phyloP scores from a whole-genome alignment of 495 filamentous ascomycete genomes.

The Bacidia gigantensis region DNA sequence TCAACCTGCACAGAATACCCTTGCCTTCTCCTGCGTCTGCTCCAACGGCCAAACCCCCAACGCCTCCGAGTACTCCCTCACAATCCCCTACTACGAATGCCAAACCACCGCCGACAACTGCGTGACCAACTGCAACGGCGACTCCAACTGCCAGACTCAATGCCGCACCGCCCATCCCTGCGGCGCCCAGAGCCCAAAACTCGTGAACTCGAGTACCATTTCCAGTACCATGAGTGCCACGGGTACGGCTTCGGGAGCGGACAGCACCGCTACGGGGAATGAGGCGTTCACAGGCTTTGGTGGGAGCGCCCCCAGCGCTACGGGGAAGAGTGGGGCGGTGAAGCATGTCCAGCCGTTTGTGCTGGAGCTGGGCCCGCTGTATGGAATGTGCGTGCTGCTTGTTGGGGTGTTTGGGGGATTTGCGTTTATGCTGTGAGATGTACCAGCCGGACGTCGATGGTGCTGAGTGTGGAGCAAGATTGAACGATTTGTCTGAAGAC shows the following conservation, averaged over 20 bases:
- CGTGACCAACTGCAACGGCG: slow-evolving; percentile 40
- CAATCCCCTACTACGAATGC: slow-evolving; percentile 77
- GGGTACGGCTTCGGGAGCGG: slow-evolving; percentile 21
- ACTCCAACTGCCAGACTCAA: slow-evolving; percentile 44
- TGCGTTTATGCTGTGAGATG: slow-evolving; percentile 42
- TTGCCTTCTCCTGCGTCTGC: slow-evolving; percentile 65
- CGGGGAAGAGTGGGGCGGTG: slow-evolving; percentile 21
- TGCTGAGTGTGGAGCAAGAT: too few species aligned
- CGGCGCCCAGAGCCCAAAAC: slow-evolving; percentile 57
- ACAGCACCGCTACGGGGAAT: slow-evolving; percentile 19
- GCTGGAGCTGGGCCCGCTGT: slow-evolving; percentile 40
- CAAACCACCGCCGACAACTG: slow-evolving; percentile 58
- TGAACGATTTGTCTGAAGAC: too few species aligned
- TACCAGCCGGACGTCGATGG: too few species aligned
- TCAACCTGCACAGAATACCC: slow-evolving; percentile 29
- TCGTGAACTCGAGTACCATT: slow-evolving; percentile 45
- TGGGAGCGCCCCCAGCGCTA: slow-evolving; percentile 25
- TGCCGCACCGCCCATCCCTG: slow-evolving; percentile 68
- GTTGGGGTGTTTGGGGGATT: slow-evolving; percentile 51
- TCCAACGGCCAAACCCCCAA: slow-evolving; percentile 59
- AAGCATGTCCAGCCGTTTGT: slow-evolving; percentile 27
- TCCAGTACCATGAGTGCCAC: slow-evolving; percentile 28
- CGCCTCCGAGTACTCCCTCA: slow-evolving; percentile 68
- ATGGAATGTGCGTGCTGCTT: slow-evolving; percentile 42
- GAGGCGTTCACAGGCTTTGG: slow-evolving; percentile 38